phyloP scores from a whole-genome alignment of 2,329 filamentous ascomycete genomes.

The Aspergillus flavus region DNA sequence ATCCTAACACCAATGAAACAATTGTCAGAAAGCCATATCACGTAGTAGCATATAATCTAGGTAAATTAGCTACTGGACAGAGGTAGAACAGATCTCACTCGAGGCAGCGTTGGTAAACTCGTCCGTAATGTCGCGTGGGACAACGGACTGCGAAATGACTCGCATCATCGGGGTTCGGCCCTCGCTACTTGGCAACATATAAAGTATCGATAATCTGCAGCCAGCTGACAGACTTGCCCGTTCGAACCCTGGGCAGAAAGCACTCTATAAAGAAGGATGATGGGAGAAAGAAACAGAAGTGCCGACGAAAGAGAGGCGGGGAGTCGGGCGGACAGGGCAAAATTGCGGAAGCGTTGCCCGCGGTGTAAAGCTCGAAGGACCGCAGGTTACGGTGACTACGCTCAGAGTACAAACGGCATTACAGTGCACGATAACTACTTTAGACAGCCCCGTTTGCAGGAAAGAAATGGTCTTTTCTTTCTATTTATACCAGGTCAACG shows the following conservation, averaged over 20 bases:
- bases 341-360: constrained; percentile 19
- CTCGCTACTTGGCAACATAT: constrained; percentile 40
- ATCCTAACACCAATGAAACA: constrained; percentile 52
- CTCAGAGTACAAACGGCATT: constrained; percentile 2
- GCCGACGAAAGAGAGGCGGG: constrained; percentile 23
- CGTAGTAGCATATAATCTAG: not conserved
- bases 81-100: constrained; percentile 38
- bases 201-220: constrained; percentile 26
- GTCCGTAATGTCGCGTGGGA: constrained; percentile 56
- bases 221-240: constrained; percentile 26
- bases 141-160: constrained; percentile 40
- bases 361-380: not conserved
- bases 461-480: constrained; percentile 31
- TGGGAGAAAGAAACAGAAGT: constrained; percentile 11
- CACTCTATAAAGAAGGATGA: constrained; percentile 6
- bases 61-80: not conserved
- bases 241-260: constrained; percentile 10
- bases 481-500: constrained; percentile 32
- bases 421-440: not conserved
- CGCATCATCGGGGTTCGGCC: constrained; percentile 34
- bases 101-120: constrained; percentile 56
- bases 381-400: not conserved
- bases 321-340: constrained; percentile 26
- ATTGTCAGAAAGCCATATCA: constrained; percentile 11
- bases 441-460: constrained; percentile 5